Evolutionary conservation across 768 basidiomycete genomes (phyloP).

Genomic region (Tulasnella sp.): DNA sequence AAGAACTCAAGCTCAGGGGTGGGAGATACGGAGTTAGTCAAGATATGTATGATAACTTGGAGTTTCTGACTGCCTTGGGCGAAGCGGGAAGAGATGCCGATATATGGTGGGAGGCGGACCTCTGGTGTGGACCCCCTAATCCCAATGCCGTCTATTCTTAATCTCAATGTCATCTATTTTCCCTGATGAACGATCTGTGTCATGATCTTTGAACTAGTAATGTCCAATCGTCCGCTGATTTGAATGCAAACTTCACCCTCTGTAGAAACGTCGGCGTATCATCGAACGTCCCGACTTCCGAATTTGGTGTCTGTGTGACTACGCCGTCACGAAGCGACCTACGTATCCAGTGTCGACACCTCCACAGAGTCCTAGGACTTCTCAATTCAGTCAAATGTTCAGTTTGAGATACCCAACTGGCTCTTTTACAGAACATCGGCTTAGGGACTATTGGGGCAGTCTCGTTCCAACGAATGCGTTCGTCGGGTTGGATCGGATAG

Average conservation of each 20-base stretch:
- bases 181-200: too few relatives aligned
- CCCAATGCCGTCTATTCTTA: too few relatives aligned
- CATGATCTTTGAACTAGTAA: too few relatives aligned
- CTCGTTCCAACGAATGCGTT: neutral
- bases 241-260: too few relatives aligned
- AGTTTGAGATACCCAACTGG: neutral
- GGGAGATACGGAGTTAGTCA: neutral
- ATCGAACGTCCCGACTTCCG: too few relatives aligned
- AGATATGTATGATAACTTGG: neutral
- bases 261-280: too few relatives aligned
- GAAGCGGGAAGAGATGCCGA: neutral
- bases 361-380: neutral
- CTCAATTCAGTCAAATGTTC: neutral
- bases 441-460: neutral
- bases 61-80: neutral
- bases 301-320: neutral
- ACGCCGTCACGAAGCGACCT: neutral
- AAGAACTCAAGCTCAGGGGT: neutral
- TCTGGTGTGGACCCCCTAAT: neutral
- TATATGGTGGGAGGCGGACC: neutral
- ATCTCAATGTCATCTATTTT: too few relatives aligned
- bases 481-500: neutral
- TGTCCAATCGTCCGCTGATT: too few relatives aligned
- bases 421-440: neutral
- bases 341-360: neutral